Conservation (phyloP, 768 basidiomycete genomes). For the Tulasnella sp. region DNA sequence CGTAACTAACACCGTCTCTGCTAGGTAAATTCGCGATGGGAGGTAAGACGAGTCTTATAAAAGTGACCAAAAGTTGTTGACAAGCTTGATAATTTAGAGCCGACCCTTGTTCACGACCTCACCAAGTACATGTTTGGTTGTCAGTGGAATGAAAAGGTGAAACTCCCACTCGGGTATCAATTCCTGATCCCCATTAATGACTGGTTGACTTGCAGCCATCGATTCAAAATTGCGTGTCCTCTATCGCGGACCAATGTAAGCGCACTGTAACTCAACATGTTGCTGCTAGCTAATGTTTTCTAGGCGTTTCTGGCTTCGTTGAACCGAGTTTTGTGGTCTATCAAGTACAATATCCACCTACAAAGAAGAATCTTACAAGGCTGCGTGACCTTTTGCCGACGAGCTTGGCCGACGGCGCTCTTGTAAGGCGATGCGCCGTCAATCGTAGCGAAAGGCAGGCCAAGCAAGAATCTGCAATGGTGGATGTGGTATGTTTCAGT, state of each 20-base stretch:
- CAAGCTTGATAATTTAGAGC: conserved; percentile 42
- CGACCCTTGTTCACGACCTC: conserved; percentile 52
- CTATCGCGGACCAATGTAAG: conserved; percentile 56
- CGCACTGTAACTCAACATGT: conserved; percentile 18
- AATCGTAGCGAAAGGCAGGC: not conserved
- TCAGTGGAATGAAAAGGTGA: conserved; percentile 77
- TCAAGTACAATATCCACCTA: conserved; percentile 3
- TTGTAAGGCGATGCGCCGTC: not conserved
- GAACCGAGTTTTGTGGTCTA: conserved; percentile 39
- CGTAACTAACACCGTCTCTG: not conserved
- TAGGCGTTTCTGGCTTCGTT: conserved; percentile 52
- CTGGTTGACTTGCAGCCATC: conserved; percentile 45
- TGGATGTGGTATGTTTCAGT: conserved; percentile 31
- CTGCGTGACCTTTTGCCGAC: conserved; percentile 2
- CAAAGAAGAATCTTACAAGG: not conserved
- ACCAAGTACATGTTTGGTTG: conserved; percentile 57
- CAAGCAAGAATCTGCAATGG: conserved; percentile 26
- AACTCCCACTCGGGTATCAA: conserved; percentile 3
- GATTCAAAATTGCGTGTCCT: conserved; percentile 61
- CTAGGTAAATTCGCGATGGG: conserved; percentile 39
- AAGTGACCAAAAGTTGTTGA: conserved; percentile 13
- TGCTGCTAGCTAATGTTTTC: not conserved
- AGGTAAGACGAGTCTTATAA: conserved; percentile 28
- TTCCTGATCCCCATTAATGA: not conserved
- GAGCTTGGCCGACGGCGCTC: not conserved